Percentiles rank a stretch among this genome's conserved stretches.
Evolutionary conservation across 345 rosid genomes (phyloP).

Genomic region (Geranium rotundifolium): DNA sequence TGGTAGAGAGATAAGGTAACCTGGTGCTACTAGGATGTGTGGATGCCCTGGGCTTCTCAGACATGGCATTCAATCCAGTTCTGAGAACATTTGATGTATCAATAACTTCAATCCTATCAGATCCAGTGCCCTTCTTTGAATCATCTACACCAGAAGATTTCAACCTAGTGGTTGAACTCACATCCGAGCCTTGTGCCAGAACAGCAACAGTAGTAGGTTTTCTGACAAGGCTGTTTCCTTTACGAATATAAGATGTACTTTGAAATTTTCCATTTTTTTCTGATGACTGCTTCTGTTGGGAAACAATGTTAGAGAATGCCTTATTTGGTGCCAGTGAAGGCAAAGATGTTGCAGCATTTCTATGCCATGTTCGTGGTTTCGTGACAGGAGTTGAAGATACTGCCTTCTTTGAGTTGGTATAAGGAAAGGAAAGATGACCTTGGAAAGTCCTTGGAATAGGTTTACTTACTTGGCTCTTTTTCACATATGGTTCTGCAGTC

Average conservation of each 20-base stretch:
- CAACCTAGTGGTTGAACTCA: slow-evolving; percentile 22
- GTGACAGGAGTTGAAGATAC: slow-evolving; percentile 31
- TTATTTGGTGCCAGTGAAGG: slow-evolving; percentile 26
- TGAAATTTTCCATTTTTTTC: slow-evolving; percentile 20
- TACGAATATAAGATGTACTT: slow-evolving; percentile 58
- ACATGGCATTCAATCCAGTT: slow-evolving; percentile 26
- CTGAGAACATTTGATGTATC: slow-evolving; percentile 21
- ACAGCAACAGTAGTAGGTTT: slow-evolving; percentile 33
- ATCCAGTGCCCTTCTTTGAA: slow-evolving; percentile 31
- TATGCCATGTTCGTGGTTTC: slow-evolving; percentile 72
- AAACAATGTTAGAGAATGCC: slow-evolving; percentile 24
- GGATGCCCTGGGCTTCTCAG: slow-evolving; percentile 50
- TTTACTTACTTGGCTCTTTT: slow-evolving; percentile 25
- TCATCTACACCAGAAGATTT: slow-evolving; percentile 28
- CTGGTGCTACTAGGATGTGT: slow-evolving; percentile 28
- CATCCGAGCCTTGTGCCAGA: slow-evolving; percentile 26
- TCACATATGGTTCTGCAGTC: slow-evolving; percentile 28
- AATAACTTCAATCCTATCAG: slow-evolving; percentile 21
- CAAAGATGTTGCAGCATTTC: slow-evolving; percentile 28
- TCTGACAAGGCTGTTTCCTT: slow-evolving; percentile 92
- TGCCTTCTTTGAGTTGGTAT: slow-evolving; percentile 31
- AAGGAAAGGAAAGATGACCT: slow-evolving; percentile 26
- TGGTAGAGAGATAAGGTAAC: slow-evolving; percentile 23
- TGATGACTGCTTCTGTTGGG: slow-evolving; percentile 29
- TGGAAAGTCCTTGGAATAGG: slow-evolving; percentile 33